Percentiles rank a stretch among this genome's conserved stretches.
These are phyloP conservation scores for Cardiospermum halicacabum DNA, from an alignment of 345 rosid genomes.

Conservation along the genomic window DNA sequence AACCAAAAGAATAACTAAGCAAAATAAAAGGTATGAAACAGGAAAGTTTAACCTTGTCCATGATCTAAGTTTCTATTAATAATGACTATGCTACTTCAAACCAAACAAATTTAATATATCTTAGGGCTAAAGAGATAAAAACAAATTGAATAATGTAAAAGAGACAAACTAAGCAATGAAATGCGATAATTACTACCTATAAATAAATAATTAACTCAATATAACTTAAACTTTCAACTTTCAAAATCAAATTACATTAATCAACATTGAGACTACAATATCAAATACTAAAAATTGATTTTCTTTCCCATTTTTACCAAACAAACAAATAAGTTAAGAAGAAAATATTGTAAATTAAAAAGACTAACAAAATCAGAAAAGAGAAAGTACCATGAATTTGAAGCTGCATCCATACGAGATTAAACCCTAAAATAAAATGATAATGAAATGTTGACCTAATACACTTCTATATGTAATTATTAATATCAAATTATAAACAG, in stretches of 20 bases:
- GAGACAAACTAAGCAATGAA: not conserved
- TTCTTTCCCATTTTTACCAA: slow-evolving; percentile 13
- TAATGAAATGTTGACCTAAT: too few relatives aligned
- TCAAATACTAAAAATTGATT: not conserved
- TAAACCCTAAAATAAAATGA: slow-evolving; percentile 37
- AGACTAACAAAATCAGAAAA: slow-evolving; percentile 5
- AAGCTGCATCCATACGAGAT: slow-evolving; percentile 35
- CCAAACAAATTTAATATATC: not conserved
- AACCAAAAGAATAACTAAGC: not conserved
- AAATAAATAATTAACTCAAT: not conserved
- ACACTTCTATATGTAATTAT: too few relatives aligned
- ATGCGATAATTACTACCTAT: not conserved
- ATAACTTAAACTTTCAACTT: not conserved
- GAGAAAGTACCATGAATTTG: slow-evolving; percentile 39
- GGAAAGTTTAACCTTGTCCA: not conserved
- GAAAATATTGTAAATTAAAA: not conserved
- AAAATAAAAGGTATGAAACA: not conserved
- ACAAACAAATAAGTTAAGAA: slow-evolving; percentile 2
- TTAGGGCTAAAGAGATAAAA: not conserved
- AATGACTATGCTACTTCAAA: not conserved
- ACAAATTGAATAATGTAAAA: not conserved
- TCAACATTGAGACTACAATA: not conserved
- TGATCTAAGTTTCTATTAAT: not conserved
- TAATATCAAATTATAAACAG: too few relatives aligned
- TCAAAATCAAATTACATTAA: not conserved